These are phyloP conservation scores for Parathielavia appendiculata DNA, from an alignment of 495 filamentous ascomycete genomes.

Conservation along the genomic window DNA sequence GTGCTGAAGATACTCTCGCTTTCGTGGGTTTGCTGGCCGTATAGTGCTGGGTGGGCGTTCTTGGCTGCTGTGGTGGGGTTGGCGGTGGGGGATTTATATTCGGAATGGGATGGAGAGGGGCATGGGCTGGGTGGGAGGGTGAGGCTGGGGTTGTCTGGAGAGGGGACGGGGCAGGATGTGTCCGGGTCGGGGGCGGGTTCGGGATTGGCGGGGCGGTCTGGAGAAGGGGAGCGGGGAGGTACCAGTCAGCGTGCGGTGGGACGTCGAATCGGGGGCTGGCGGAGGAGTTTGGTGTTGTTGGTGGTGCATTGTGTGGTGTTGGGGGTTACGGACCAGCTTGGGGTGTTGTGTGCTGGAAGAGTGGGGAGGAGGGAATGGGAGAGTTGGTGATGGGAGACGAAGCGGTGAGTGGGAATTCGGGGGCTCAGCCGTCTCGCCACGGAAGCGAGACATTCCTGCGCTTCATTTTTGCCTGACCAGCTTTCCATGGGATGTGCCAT, in stretches of 20 bases:
- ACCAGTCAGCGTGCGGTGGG: not conserved
- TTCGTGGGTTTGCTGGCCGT: slow-evolving; percentile 43
- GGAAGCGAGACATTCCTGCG: too few species aligned
- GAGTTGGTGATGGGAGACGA: slow-evolving; percentile 26
- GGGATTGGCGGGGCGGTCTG: not conserved
- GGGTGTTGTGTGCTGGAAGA: slow-evolving; percentile 34
- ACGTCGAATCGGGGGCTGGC: slow-evolving; percentile 34
- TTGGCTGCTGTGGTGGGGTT: slow-evolving; percentile 34
- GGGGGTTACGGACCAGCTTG: slow-evolving; percentile 34
- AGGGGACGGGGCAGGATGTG: slow-evolving; percentile 1
- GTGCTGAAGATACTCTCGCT: slow-evolving; percentile 39
- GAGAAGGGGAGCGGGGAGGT: not conserved
- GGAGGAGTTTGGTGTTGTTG: slow-evolving; percentile 34
- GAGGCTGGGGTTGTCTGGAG: slow-evolving; percentile 7
- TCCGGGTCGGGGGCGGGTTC: not conserved
- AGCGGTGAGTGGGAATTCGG: not conserved
- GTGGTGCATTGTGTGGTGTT: slow-evolving; percentile 37
- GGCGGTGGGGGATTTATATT: slow-evolving; percentile 38
- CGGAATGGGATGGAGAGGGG: slow-evolving; percentile 6
- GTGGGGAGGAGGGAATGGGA: slow-evolving; percentile 31
- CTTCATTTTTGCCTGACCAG: too few species aligned
- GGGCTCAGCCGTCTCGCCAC: not conserved
- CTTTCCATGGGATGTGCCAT: too few species aligned
- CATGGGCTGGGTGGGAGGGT: not conserved
- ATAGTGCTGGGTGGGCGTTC: slow-evolving; percentile 33